Evolutionary conservation across 768 basidiomycete species (phyloP), one percentile per base, ranked within the genome.

Genomic region (Cystofilobasidium ferigula): DNA sequence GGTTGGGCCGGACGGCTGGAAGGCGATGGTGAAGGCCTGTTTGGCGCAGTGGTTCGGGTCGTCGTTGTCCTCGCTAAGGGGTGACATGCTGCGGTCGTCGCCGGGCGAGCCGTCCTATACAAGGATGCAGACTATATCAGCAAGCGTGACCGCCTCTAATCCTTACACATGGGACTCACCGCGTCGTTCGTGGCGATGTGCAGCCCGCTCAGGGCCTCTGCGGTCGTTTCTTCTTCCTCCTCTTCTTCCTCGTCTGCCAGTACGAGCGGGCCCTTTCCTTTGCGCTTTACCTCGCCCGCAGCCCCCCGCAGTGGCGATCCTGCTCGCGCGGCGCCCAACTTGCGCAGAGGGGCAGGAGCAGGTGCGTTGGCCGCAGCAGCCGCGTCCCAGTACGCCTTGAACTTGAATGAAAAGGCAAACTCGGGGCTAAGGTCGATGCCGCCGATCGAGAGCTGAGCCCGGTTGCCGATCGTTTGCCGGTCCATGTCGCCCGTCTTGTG

Each of bases 11-110:
- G 26, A 30, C 3, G 51, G 51, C 14, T 54, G 18, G 14, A 54
- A 54, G 51, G 32, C 51, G 18, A 54, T 54, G 2, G 51, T 54
- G 51, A 54, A 54, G 30, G 51, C 51, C 30, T 54, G 51, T n/a
- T 32, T 54, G 51, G 18, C 30, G 5, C 26, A 28, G 30, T 20
- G 10, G 51, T 16, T 12, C 14, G 18, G 28, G 13, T 54, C 30
- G 30, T 51, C 28, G 9, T 51, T 24, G 13, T 54, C 51, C 28
- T 48, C 45, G 16, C 7, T 20, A 48, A 54, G 32, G 4, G 51
- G 51, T 28, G 51, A 54, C 5, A 54, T 16, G 26, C 16, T 20
- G 28, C 51, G 51, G 18, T 28, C 26, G 28, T 30, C 13, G 16
- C 2, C 28, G 3, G 14, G 51, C 28, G 51, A 54, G 4, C 32